Base-by-base conservation (phyloP, 768 basidiomycete genomes). In the Lactifluus piperatus region DNA sequence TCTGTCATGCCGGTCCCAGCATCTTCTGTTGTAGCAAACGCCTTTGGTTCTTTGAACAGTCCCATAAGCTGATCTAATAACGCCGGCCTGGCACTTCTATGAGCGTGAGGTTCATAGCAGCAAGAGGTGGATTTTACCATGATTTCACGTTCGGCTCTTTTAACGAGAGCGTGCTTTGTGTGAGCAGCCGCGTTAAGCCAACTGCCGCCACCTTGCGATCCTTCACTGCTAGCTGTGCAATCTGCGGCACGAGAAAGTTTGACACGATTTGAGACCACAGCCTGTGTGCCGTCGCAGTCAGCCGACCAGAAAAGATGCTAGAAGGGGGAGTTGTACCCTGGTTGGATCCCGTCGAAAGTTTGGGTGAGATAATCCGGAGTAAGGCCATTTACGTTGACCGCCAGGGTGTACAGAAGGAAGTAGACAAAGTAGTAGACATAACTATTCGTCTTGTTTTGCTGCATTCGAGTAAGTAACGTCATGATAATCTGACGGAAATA, bases 131-230 rank as follows among this genome's bases (percentile, higher is more conserved):
- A 20, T 58, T 79, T 20, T 56, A 84, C 94, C 94, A 97, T 47
- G 77, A 73, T 44, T 78, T 76, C 5, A 81, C 77, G 18, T 76
- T 75, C 1, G 89, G 83, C 45, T 80, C 80, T 50, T 80, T 77
- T 46, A 90, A 68, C 82, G 94, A 91, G 52, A 79, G 67, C 27
- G 74, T 71, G 67, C 87, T 88, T 67, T 88, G 79, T 3, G 89
- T 89, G 46, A 99, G 73, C 63, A 97, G 73, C 39, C 85, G 79
- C 8, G 85, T 86, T 55, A 94, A 67, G 14, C 94, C 94, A 26
- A 95, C 84, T 7, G 80, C 85, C 16, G 84, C 84, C 51, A 94
- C 74, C 71, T 97, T 97, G 20, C 92, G 81, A 68, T 95, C 91
- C 72, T 86, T 90, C 60, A 79, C 79, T 1, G 84, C 83, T 70